Percentiles rank a stretch among this genome's conserved stretches.
These are phyloP conservation scores for Suillus plorans DNA, from an alignment of 768 basidiomycete genomes.

Conservation along the genomic window DNA sequence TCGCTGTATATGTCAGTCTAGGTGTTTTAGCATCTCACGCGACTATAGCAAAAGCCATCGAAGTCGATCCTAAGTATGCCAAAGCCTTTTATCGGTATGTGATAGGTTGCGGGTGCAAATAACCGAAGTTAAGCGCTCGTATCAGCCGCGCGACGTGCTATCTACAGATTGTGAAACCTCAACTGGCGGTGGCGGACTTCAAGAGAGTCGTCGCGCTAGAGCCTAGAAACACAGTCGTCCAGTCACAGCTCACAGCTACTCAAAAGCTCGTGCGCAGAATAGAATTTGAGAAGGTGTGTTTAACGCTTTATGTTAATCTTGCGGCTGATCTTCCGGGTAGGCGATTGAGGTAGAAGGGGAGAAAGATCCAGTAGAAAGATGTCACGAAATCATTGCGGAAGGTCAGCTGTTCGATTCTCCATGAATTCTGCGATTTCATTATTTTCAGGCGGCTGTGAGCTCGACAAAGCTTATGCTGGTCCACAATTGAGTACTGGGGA, in stretches of 20 bases:
- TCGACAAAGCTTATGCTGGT: conserved; percentile 73
- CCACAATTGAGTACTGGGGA: conserved; percentile 63
- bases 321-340: conserved; percentile 34
- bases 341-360: conserved; percentile 94
- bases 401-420: conserved; percentile 39
- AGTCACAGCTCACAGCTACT: conserved; percentile 79
- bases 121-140: conserved; percentile 1
- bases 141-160: conserved; percentile 84
- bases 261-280: conserved; percentile 88
- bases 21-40: conserved; percentile 5
- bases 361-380: conserved; percentile 72
- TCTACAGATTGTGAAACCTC: conserved; percentile 86
- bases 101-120: not conserved
- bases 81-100: conserved; percentile 85
- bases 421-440: conserved; percentile 8
- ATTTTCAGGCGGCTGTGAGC: conserved; percentile 67
- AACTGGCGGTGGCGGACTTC: conserved; percentile 84
- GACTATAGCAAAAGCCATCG: conserved; percentile 72
- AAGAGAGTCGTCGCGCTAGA: conserved; percentile 82
- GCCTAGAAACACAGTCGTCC: conserved; percentile 80
- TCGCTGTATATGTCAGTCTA: conserved; percentile 13
- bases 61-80: conserved; percentile 84
- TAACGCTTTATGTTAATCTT: too few species aligned
- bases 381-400: conserved; percentile 76
- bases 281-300: conserved; percentile 84